Evolutionary conservation across 208 protist species (phyloP).

Genomic region (Crithidia fasciculata): DNA sequence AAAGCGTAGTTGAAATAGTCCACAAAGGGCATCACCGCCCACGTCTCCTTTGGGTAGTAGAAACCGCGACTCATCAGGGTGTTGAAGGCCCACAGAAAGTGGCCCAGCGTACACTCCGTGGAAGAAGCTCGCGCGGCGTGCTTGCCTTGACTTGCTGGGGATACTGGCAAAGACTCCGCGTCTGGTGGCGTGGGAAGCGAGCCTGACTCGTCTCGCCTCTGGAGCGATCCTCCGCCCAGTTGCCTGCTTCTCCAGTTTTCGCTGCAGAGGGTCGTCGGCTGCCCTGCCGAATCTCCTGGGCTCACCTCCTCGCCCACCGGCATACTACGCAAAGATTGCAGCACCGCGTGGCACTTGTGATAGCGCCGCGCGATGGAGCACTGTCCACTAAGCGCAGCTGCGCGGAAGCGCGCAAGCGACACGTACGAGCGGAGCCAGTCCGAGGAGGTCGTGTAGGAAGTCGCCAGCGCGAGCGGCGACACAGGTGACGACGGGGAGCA

Average conservation of each 20-base stretch:
- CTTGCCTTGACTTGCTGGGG: not conserved
- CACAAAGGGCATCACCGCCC: conserved; percentile 91
- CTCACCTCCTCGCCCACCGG: conserved; percentile 16
- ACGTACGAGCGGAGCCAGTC: conserved; percentile 33
- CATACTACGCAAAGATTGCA: conserved; percentile 38
- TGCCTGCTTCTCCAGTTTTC: not conserved
- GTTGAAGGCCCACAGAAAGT: conserved; percentile 89
- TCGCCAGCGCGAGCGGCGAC: conserved; percentile 7
- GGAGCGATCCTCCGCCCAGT: not conserved
- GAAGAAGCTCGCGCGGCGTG: not conserved
- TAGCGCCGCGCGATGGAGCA: conserved; percentile 42
- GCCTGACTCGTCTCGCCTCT: not conserved
- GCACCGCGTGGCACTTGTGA: conserved; percentile 35
- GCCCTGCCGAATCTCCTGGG: not conserved
- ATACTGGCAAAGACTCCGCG: not conserved
- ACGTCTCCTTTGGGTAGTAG: conserved; percentile 78
- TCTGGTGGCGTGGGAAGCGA: not conserved
- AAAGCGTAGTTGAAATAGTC: conserved; percentile 94
- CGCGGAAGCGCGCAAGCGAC: conserved; percentile 47
- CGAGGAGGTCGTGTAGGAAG: conserved; percentile 11
- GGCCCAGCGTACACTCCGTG: conserved; percentile 38
- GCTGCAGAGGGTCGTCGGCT: not conserved
- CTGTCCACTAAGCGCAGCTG: conserved; percentile 53
- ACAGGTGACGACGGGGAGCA: conserved; percentile 7
- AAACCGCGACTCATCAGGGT: conserved; percentile 89